Conservation (phyloP, 768 basidiomycete genomes). For the Fomitopsis pulvina region DNA sequence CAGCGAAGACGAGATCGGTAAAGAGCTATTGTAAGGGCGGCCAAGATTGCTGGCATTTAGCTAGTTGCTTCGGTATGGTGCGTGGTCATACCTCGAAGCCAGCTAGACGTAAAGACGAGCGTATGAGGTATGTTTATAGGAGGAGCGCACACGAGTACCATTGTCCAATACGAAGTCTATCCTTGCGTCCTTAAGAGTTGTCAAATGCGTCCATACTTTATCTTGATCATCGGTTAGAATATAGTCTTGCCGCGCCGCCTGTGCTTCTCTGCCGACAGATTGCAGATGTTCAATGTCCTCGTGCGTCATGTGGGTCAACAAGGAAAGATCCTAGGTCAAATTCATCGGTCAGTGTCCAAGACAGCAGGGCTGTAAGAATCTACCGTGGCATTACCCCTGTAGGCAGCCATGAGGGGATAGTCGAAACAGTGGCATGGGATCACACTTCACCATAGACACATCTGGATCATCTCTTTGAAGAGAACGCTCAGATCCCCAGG, state of each 20-base stretch:
- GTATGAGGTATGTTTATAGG: no score
- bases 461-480: slow-evolving; percentile 83
- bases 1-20: slow-evolving; percentile 90
- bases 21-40: slow-evolving; percentile 52
- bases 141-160: slow-evolving; percentile 33
- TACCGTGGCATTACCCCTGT: slow-evolving; percentile 93
- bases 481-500: slow-evolving; percentile 51
- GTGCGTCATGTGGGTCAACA: slow-evolving; percentile 79
- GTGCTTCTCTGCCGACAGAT: slow-evolving; percentile 73
- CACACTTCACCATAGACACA: slow-evolving; percentile 70
- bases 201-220: slow-evolving; percentile 66
- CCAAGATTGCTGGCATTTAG: slow-evolving; percentile 5
- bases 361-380: not conserved
- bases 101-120: slow-evolving; percentile 42
- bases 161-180: slow-evolving; percentile 93
- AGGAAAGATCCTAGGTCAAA: slow-evolving; percentile 70
- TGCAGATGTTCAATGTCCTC: slow-evolving; percentile 83
- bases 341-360: not conserved
- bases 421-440: not conserved
- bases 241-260: slow-evolving; percentile 65
- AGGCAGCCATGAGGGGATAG: not conserved
- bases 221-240: slow-evolving; percentile 84
- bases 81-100: slow-evolving; percentile 92
- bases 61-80: no score
- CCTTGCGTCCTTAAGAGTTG: slow-evolving; percentile 34